These are phyloP conservation scores for Ogataea thermomethanolica DNA, from an alignment of 805 yeast genomes.

Conservation along the genomic window DNA sequence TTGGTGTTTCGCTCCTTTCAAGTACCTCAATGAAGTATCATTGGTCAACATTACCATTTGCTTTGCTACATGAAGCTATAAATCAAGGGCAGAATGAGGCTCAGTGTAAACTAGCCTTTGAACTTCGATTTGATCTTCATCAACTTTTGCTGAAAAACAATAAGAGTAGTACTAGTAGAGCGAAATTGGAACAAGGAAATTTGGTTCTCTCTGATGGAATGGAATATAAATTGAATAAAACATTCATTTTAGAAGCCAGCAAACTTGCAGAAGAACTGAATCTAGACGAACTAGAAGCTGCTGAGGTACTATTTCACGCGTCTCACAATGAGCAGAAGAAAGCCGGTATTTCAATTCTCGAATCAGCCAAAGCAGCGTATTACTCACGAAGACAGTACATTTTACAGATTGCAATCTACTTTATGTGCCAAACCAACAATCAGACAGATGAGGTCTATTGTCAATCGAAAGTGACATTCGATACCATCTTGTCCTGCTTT, in stretches of 20 bases:
- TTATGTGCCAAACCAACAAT: slow-evolving; percentile 26
- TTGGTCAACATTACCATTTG: slow-evolving; percentile 43
- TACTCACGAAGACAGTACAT: slow-evolving; percentile 69
- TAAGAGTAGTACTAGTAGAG: slow-evolving; percentile 46
- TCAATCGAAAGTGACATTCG: slow-evolving; percentile 20
- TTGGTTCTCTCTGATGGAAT: slow-evolving; percentile 52
- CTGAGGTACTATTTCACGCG: slow-evolving; percentile 60
- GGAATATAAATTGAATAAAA: slow-evolving; percentile 58
- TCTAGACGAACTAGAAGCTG: slow-evolving; percentile 73
- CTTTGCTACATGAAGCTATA: slow-evolving; percentile 46
- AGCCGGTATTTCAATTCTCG: slow-evolving; percentile 48
- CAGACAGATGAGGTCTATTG: neutral
- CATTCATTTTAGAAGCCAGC: slow-evolving; percentile 59
- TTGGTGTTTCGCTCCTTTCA: neutral
- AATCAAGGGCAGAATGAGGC: slow-evolving; percentile 25
- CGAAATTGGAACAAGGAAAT: slow-evolving; percentile 43
- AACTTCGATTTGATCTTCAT: slow-evolving; percentile 44
- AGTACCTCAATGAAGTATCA: slow-evolving; percentile 13
- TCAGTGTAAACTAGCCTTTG: slow-evolving; percentile 14
- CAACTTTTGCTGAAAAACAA: slow-evolving; percentile 39
- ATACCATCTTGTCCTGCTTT: slow-evolving; percentile 52
- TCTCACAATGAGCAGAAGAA: slow-evolving; percentile 31
- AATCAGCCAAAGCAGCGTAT: slow-evolving; percentile 64
- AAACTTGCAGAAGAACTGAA: slow-evolving; percentile 61
- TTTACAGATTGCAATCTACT: slow-evolving; percentile 57